Base-by-base conservation (phyloP, 495 filamentous ascomycete genomes). In the Achaetomiella virescens region DNA sequence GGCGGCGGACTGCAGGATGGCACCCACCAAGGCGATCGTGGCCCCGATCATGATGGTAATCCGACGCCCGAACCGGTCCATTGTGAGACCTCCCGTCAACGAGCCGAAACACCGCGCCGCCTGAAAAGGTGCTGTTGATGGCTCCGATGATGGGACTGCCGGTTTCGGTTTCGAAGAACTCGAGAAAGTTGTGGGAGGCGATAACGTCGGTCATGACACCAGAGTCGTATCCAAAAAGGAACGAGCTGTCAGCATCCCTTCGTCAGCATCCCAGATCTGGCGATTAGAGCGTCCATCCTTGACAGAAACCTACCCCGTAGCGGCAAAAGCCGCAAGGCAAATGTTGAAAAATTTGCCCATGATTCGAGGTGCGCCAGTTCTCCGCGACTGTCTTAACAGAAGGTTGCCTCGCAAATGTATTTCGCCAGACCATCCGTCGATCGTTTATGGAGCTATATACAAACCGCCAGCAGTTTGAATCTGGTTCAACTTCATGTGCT, bases 161-260 rank as follows among this genome's bases (percentile, higher is more conserved):
- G 0, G n/a, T 38, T 6, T 27, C 7, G 12, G 58, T 55, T 33
- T 56, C 7, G 42, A 61, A 55, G 38, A 36, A 61, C 29, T 35
- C 42, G 17, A 61, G 52, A 33, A 56, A 61, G 47, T 78, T 72
- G 6, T 63, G 46, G 3, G 74, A 76, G 6, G 67, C 72, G 54
- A 81, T 79, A 20, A 79, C 75, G 66, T 78, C 75, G 3, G 78
- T 78, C 75, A 80, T 78, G 5, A 80, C 76, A 54, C 78, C 78
- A 18, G 69, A 71, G 62, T 80, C 78, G 61, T 80, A 80, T 12
- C 78, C 78, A 49, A 78, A 80, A 17, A 80, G 61, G 52, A 78
- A 79, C 5, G 76, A 75, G 3, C 44, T 61, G 48, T 20, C 5
- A 6, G 24, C 8, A 6, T 24, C n/a, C 20, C 3, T 1, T 15